Base-by-base conservation (phyloP, 2,329 filamentous ascomycete genomes). In the Lecanicillium sp. region DNA sequence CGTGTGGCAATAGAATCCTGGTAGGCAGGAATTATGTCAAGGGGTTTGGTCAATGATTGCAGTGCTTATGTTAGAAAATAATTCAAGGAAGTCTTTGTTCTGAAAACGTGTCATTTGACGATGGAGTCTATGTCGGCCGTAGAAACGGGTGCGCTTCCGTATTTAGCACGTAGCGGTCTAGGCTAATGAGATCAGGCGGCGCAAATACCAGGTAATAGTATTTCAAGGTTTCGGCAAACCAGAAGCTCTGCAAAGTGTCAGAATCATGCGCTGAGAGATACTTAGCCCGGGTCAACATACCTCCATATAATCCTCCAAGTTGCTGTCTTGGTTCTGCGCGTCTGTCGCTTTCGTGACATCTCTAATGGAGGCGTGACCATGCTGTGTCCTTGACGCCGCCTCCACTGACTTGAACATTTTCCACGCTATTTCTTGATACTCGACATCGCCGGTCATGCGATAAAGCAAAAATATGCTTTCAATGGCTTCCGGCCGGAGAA, bases 391-490 rank as follows among this genome's bases (percentile, higher is more conserved):
- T 13, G 80, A 82, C 49, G 73, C 64, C 46, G 66, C 68, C 37
- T 74, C 64, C 18, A 87, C 65, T 2, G 76, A 70, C 36, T 70
- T 54, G 52, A 86, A 86, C 80, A 87, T 87, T 37, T 68, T 66
- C 82, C 84, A 87, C 2, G 81, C 84, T 46, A 75, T 77, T 36
- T 81, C 72, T 48, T 76, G 74, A 68, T 77, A 84, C 37, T 68
- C 62, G 2, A 65, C 46, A 46, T 84, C 73, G 19, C 82, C 83
- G 0, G 82, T 87, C 37, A 85, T 67, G 39, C 84, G 74, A 57
- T 80, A 83, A 70, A 87, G 77, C 56, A 84, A 75, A 59, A 84
- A 88, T n/a, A 89, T 77, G 15, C 80, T 84, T 62, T 89, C 84
- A 40, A 88, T 84, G 5, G 84, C 83, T 60, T 89, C 84, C n/a